phyloP scores from a whole-genome alignment of 768 basidiomycete genomes.

The Plicaturopsis crispa region DNA sequence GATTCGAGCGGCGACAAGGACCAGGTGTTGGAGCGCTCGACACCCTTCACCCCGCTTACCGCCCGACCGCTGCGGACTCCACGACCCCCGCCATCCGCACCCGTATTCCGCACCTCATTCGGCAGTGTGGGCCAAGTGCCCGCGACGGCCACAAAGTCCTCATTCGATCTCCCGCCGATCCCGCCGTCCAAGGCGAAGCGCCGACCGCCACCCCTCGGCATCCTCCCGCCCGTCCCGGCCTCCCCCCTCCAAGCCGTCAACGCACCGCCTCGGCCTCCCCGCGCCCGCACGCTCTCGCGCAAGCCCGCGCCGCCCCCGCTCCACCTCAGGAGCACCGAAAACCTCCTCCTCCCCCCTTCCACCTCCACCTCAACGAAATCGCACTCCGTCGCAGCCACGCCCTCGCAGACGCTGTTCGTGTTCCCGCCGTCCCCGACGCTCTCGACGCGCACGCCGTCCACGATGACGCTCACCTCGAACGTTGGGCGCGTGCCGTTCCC shows the following conservation, averaged over 20 bases:
- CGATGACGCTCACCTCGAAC: conserved; percentile 74
- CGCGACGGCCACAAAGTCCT: conserved; percentile 40
- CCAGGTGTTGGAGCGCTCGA: conserved; percentile 14
- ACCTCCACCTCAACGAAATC: conserved; percentile 12
- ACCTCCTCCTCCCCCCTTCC: conserved; percentile 8
- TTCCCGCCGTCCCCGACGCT: conserved; percentile 73
- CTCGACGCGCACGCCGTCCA: conserved; percentile 54
- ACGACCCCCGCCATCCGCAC: conserved; percentile 45
- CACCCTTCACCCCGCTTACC: conserved; percentile 16
- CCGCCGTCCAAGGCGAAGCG: conserved; percentile 41
- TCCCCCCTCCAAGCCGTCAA: conserved; percentile 57
- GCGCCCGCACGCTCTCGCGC: conserved; percentile 45
- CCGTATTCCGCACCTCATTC: conserved; percentile 54
- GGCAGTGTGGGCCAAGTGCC: too few relatives aligned
- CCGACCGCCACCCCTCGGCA: conserved; percentile 52
- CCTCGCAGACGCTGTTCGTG: conserved; percentile 81
- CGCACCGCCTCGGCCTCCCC: conserved; percentile 29
- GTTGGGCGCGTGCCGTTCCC: conserved; percentile 46
- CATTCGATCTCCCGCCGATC: conserved; percentile 35
- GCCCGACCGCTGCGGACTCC: conserved; percentile 16
- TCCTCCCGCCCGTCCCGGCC: conserved; percentile 65
- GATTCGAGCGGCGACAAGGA: conserved; percentile 41
- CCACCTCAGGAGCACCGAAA: conserved; percentile 30
- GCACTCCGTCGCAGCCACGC: conserved; percentile 28
- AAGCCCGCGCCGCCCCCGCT: conserved; percentile 52